phyloP scores from a whole-genome alignment of 2,329 filamentous ascomycete species.

The Coniochaeta sp. region DNA sequence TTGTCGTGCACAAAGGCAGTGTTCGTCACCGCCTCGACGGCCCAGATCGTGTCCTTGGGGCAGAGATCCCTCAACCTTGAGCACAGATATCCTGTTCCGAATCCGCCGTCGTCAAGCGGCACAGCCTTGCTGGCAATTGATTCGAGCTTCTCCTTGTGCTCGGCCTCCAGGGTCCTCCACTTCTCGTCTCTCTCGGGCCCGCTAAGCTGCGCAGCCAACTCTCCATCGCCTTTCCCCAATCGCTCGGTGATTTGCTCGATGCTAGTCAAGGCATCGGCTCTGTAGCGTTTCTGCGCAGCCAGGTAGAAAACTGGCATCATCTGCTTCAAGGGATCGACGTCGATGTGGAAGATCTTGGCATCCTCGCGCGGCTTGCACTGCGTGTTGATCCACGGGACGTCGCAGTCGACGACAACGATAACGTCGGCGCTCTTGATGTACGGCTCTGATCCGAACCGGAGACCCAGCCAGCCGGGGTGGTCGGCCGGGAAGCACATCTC shows the following conservation, averaged over 20 bases:
- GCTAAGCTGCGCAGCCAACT: constrained; percentile 31
- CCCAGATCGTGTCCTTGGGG: constrained; percentile 56
- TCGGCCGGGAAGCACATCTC: constrained; percentile 76
- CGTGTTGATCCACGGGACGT: constrained; percentile 91
- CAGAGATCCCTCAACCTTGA: constrained; percentile 25
- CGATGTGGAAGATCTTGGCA: constrained; percentile 55
- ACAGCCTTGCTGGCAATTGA: constrained; percentile 48
- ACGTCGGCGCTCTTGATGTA: constrained; percentile 71
- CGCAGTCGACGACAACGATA: constrained; percentile 80
- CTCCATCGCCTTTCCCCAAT: constrained; percentile 37
- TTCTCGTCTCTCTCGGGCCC: constrained; percentile 29
- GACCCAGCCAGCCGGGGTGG: constrained; percentile 60
- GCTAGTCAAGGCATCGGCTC: constrained; percentile 56
- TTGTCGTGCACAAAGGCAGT: constrained; percentile 61
- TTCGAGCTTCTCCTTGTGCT: constrained; percentile 52
- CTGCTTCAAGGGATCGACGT: constrained; percentile 60
- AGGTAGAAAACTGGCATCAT: constrained; percentile 71
- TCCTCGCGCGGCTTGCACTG: constrained; percentile 48
- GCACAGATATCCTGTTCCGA: constrained; percentile 44
- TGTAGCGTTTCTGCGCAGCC: constrained; percentile 55
- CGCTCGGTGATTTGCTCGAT: constrained; percentile 63
- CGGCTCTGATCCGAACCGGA: constrained; percentile 68
- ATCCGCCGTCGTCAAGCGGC: constrained; percentile 54
- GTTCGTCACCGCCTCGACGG: constrained; percentile 68
- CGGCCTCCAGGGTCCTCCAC: constrained; percentile 47